Base-by-base conservation (phyloP, 148 eudicot species). In the Amaranthus cruentus region DNA sequence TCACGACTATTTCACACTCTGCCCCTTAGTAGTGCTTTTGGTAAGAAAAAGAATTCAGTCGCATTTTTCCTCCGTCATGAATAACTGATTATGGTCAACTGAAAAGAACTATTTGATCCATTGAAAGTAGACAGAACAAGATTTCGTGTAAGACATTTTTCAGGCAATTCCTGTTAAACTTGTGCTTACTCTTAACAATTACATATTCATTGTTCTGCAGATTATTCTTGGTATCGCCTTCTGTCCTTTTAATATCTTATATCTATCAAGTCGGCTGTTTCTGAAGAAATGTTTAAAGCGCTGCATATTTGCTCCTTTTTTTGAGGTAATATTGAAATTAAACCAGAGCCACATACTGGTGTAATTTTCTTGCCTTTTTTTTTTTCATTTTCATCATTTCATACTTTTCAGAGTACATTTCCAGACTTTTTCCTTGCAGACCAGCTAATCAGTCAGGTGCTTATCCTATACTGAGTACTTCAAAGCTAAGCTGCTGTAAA, bases 371-470 rank as follows among this genome's bases (percentile, higher is more conserved):
- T 50, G 52, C 14, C 42, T 56, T 52, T 6, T 57, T 51, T 51
- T 67, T 9, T 12, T 3, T n/a, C 28, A 28, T 5, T 60, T 14
- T 60, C 55, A 46, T 42, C 4, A 12, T 42, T 52, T 8, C 15
- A 18, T 50, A 53, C 53, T 64, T 75, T 76, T 73, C 79, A 88
- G 91, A 87, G 87, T 56, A 77, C 85, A 43, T 81, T 89, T 62
- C 78, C 87, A 42, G 90, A 89, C 65, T 87, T 87, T 77, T 89
- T 86, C 81, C 61, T 88, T 69, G 88, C 87, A 47, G 92, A 88
- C 66, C 92, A 88, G 73, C 79, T 88, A 44, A 88, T 90, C 13
- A 88, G 92, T 72, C 92, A 86, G 88, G 91, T 88, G 56, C 3
- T 62, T 14, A 48, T 62, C 57, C 68, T 67, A 58, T 62, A 1